These are phyloP conservation scores for Daldinia grandis DNA, from an alignment of 495 filamentous ascomycete genomes.

Conservation along the genomic window DNA sequence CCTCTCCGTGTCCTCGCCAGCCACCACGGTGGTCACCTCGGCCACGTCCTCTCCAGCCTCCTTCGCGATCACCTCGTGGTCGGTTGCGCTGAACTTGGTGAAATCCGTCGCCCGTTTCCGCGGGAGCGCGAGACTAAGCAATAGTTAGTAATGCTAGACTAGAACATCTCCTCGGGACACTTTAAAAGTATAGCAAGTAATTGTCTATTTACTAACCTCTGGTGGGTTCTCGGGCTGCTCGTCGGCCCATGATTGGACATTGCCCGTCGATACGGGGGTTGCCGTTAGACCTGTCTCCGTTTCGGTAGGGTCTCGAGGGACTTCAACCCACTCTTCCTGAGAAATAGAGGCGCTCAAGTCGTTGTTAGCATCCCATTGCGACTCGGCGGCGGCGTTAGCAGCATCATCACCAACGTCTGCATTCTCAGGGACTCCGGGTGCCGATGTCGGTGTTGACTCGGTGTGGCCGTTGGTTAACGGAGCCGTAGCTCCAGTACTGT, in stretches of 20 bases:
- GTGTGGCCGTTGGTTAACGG: conserved; percentile 60
- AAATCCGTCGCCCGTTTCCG: conserved; percentile 69
- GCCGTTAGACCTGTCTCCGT: conserved; percentile 73
- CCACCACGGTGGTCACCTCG: conserved; percentile 66
- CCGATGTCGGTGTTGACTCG: conserved; percentile 56
- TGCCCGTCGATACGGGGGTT: conserved; percentile 63
- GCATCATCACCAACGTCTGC: conserved; percentile 66
- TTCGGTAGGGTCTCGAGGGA: conserved; percentile 75
- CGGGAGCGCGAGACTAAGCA: conserved; percentile 43
- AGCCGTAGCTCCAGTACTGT: conserved; percentile 52
- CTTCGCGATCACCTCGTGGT: conserved; percentile 59
- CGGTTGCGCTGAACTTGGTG: conserved; percentile 71
- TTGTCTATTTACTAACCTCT: conserved; percentile 45
- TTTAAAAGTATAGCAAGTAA: not conserved
- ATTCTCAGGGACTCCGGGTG: conserved; percentile 52
- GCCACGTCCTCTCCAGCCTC: conserved; percentile 58
- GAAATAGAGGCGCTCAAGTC: conserved; percentile 60
- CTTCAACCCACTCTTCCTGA: conserved; percentile 76
- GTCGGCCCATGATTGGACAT: conserved; percentile 73
- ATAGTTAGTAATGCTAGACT: conserved; percentile 18
- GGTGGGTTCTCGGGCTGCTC: conserved; percentile 61
- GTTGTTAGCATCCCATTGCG: conserved; percentile 69
- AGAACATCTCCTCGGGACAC: not conserved
- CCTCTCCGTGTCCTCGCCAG: conserved; percentile 57
- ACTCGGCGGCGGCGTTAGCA: conserved; percentile 73